These are phyloP conservation scores for Schizophyllum amplum DNA, from an alignment of 1,284 basidiomycete genomes.

Conservation along the genomic window DNA sequence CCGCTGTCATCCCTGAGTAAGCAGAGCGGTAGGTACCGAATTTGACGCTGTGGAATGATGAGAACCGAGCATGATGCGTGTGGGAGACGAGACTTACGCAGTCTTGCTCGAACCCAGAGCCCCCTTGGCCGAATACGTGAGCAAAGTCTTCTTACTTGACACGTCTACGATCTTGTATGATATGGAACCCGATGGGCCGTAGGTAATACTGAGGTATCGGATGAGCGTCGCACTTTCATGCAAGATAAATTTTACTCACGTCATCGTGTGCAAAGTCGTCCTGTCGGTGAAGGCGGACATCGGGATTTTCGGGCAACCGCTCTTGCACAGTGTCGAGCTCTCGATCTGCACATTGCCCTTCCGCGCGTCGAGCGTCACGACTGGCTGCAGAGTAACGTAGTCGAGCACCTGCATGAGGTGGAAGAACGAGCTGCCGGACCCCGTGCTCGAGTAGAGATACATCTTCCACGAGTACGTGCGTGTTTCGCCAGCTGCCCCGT, in stretches of 20 bases:
- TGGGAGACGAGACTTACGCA: neutral
- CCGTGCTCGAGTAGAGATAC: constrained; percentile 5
- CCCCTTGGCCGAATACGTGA: constrained; percentile 3
- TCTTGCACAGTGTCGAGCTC: constrained; percentile 4
- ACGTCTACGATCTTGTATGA: constrained; percentile 1
- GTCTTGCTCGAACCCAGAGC: neutral
- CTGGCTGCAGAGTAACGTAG: constrained; percentile 3
- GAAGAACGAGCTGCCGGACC: constrained; percentile 12
- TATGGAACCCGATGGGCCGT: neutral
- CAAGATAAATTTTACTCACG: neutral
- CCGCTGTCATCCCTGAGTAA: constrained; percentile 2
- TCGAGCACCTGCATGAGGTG: constrained; percentile 16
- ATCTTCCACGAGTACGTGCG: constrained; percentile 4
- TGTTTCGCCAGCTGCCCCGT: neutral
- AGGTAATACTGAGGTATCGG: neutral
- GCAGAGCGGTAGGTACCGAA: constrained; percentile 2
- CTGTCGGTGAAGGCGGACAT: neutral
- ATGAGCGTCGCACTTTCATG: neutral
- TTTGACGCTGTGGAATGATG: neutral
- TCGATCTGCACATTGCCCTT: constrained; percentile 9
- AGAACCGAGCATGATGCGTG: neutral
- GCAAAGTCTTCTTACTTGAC: neutral
- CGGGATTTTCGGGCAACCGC: constrained; percentile 1
- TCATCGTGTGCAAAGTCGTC: constrained; percentile 3
- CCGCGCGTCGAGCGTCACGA: constrained; percentile 14